Evolutionary conservation across 306 rosid species (phyloP), one percentile per base, ranked within the genome.

Genomic region (Echinosophora koreensis): DNA sequence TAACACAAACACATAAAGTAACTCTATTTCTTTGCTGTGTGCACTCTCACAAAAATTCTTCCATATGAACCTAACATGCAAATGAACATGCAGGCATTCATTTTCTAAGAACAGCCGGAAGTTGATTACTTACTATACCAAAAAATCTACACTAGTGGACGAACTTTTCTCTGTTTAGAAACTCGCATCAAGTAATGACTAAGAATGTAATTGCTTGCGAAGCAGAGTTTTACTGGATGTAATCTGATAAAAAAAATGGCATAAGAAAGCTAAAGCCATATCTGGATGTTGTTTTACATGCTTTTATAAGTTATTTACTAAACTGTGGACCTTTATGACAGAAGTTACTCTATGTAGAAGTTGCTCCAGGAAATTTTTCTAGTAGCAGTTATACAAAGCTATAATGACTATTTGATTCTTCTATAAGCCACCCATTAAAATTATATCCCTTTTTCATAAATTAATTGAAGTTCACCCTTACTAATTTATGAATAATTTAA

Each of bases 361-460:
- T 70, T 42, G 39, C 60, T 46, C 66, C 5, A 35, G 22, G 68
- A 42, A 4, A 15, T 8, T 28, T 57, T 37, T 51, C 12, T 65
- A 70, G 75, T 73, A 44, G 50, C 10, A 44, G 14, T 9, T 66
- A 35, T 51, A 17, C 63, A 37, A 62, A 66, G 67, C 47, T 55
- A 59, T 56, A 57, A 64, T 34, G 42, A 38, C 74, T 72, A 71
- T 51, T 66, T 71, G n/a, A 18, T 62, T 85, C 66, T 68, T 69
- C 75, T 12, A 55, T 27, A 54, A 39, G 70, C 38, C 35, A 73
- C 50, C 59, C 61, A 55, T 39, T 17, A 32, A 81, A 78, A 73
- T 61, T 62, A 55, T 80, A 73, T 51, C 65, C 65, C 65, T 64
- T 73, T 44, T 66, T 80, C 52, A 70, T 59, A 51, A 65, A 63